Evolutionary conservation across 2,329 filamentous ascomycete species (phyloP).

Genomic region (Trichoderma sp.): DNA sequence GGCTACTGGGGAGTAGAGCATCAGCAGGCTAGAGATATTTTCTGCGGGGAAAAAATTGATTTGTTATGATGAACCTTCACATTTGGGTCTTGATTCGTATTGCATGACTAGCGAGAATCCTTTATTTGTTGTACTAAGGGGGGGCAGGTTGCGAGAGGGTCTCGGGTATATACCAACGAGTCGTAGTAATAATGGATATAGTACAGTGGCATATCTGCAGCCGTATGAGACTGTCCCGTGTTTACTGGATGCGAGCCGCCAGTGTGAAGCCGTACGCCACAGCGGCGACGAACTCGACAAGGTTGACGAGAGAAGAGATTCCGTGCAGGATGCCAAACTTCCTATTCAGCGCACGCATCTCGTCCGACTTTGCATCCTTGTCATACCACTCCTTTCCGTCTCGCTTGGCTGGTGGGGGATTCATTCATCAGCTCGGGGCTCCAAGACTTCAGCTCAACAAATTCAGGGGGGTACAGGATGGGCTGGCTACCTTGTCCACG

Average conservation of each 20-base stretch:
- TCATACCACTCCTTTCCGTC: slow-evolving; percentile 89
- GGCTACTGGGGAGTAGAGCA: slow-evolving; percentile 2
- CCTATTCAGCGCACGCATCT: slow-evolving; percentile 79
- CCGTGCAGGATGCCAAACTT: slow-evolving; percentile 78
- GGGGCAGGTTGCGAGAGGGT: background rate
- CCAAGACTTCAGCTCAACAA: slow-evolving; percentile 21
- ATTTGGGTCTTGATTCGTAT: background rate
- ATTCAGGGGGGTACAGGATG: background rate
- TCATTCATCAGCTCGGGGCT: background rate
- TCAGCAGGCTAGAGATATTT: slow-evolving; percentile 9
- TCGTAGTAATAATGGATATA: background rate
- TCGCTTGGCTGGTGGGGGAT: slow-evolving; percentile 59
- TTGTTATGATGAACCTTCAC: background rate
- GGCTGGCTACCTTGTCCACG: slow-evolving; percentile 66
- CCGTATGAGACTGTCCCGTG: slow-evolving; percentile 13
- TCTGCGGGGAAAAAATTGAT: background rate
- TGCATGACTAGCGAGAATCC: slow-evolving; percentile 1
- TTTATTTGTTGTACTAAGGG: background rate
- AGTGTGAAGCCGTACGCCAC: slow-evolving; percentile 77
- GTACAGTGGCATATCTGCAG: background rate
- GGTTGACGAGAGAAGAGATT: slow-evolving; percentile 73
- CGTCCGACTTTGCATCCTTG: slow-evolving; percentile 71
- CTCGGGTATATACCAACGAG: background rate
- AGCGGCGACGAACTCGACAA: slow-evolving; percentile 65
- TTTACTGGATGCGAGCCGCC: slow-evolving; percentile 55